phyloP scores from a whole-genome alignment of 164 flowering plant species.

The Platanus orientalis region DNA sequence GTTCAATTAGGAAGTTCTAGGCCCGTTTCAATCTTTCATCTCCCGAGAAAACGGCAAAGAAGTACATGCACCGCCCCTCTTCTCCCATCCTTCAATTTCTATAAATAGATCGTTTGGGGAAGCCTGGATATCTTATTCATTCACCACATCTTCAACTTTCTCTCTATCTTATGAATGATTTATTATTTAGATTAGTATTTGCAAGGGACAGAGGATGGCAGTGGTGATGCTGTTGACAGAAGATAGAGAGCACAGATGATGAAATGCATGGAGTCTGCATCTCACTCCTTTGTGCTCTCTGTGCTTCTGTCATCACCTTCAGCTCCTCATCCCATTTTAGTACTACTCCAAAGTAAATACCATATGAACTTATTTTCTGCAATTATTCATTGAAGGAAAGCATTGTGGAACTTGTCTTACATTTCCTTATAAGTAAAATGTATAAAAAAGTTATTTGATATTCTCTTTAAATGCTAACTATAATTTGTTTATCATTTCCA shows the following conservation, averaged over 20 bases:
- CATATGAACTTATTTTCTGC: too few relatives aligned
- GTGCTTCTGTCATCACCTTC: conserved; percentile 63
- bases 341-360: too few relatives aligned
- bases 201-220: conserved; percentile 4
- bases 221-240: conserved; percentile 34
- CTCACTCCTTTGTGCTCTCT: conserved; percentile 69
- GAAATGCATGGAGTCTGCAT: conserved; percentile 26
- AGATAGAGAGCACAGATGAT: conserved; percentile 32
- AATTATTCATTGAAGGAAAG: too few relatives aligned
- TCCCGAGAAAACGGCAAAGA: background rate
- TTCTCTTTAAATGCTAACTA: too few relatives aligned
- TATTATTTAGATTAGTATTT: too few relatives aligned
- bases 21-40: background rate
- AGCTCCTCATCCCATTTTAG: conserved; percentile 7
- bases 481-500: too few relatives aligned
- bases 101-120: conserved; percentile 1
- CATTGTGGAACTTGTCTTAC: too few relatives aligned
- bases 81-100: background rate
- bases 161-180: background rate
- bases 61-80: background rate
- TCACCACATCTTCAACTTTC: background rate
- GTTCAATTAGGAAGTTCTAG: background rate
- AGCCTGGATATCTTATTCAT: background rate
- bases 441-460: too few relatives aligned
- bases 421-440: too few relatives aligned